Percentiles rank a stretch among this genome's conserved stretches.
phyloP scores from a whole-genome alignment of 2,329 filamentous ascomycete genomes.

The Pyrenochaeta sp. region DNA sequence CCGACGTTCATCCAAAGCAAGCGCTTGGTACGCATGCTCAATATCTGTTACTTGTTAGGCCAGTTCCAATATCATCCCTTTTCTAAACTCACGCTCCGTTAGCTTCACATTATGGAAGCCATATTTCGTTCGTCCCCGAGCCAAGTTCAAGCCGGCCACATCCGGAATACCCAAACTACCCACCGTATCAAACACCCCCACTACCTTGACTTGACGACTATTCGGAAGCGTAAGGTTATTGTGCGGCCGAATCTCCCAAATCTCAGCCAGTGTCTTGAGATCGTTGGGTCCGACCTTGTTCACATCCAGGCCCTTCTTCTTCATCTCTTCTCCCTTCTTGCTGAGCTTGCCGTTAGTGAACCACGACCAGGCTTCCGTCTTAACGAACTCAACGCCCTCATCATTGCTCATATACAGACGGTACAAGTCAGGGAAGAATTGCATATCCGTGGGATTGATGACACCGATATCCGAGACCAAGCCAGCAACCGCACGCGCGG shows the following conservation, averaged over 20 bases:
- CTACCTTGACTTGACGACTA: conserved; percentile 48
- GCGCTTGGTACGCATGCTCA: conserved; percentile 62
- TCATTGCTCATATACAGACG: conserved; percentile 44
- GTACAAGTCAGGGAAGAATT: conserved; percentile 55
- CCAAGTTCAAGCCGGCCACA: conserved; percentile 39
- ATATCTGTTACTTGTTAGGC: conserved; percentile 49
- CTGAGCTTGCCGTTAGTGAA: conserved; percentile 47
- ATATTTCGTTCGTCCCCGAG: conserved; percentile 29
- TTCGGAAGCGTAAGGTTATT: conserved; percentile 25
- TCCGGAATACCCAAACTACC: conserved; percentile 55
- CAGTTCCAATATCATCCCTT: neutral
- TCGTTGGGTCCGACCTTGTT: conserved; percentile 20
- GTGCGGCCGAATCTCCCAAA: conserved; percentile 47
- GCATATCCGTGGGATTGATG: conserved; percentile 53
- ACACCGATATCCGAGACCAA: conserved; percentile 57
- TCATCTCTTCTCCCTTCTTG: conserved; percentile 24
- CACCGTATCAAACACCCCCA: conserved; percentile 61
- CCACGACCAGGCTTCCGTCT: conserved; percentile 37
- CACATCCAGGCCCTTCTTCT: conserved; percentile 15
- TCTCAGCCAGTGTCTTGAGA: conserved; percentile 29
- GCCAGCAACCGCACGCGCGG: conserved; percentile 52
- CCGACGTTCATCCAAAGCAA: conserved; percentile 62
- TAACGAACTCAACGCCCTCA: conserved; percentile 29
- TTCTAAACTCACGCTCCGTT: conserved; percentile 36
- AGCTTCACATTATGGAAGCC: conserved; percentile 46